Base-by-base conservation (phyloP, 2,329 filamentous ascomycete species). In the Stemphylium lycopersici region DNA sequence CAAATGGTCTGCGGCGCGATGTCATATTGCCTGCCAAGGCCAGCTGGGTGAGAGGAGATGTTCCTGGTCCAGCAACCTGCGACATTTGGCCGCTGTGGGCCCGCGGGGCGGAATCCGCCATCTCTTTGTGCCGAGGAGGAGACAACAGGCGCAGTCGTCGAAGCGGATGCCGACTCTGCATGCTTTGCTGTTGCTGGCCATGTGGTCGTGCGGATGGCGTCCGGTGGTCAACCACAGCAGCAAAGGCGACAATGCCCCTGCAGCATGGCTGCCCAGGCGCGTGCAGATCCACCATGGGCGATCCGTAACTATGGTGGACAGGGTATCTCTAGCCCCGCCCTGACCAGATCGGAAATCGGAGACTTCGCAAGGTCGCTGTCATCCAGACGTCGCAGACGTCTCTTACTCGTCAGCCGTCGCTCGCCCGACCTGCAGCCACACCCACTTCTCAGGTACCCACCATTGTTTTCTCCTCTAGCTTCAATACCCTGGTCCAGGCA, bases 221-320 rank as follows among this genome's bases (percentile, higher is more conserved):
- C 45, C 20, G 40, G 50, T 44, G 36, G 54, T 49, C 48, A 16
- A 48, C 26, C 16, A 54, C 54, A 49, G 56, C 56, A 51, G 51
- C 54, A 56, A 55, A 56, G 48, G 50, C 60, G 49, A 43, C 58
- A 54, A 50, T 66, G 69, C 69, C 70, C 70, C 68, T 72, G 68
- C 71, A 72, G 67, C 53, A 63, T 62, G 62, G 63, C 58, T 68
- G 70, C 63, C 67, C 66, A 66, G 62, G 56, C 55, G 56, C 58
- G 52, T 65, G 71, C 62, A 69, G 70, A 74, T 75, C 70, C 63
- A 70, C 64, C 61, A 62, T 52, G 55, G 69, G 60, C 68, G 71
- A 74, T 74, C 71, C 70, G 68, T 73, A 70, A 73, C 69, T 60
- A 66, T 67, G 70, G 68, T 66, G 59, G 66, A 55, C 67, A 68